Conservation (phyloP, 164 flowering plant genomes). For the Magnolia sinica region DNA sequence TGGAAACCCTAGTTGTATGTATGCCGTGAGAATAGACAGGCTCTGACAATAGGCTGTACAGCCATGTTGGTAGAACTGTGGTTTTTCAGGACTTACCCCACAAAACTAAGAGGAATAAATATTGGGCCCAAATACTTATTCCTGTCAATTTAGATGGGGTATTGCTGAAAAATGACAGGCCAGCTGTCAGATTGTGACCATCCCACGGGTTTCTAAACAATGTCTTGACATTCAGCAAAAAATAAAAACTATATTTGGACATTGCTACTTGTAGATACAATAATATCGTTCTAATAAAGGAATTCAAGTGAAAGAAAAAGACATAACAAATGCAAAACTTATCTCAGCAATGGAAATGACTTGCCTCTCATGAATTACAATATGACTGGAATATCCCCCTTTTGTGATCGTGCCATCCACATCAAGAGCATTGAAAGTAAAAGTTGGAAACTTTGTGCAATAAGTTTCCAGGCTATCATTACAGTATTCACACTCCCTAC, state of each 20-base stretch:
- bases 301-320: background rate
- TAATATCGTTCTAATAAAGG: background rate
- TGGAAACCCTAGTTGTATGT: too few relatives aligned
- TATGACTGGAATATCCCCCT: constrained; percentile 76
- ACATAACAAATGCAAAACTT: background rate
- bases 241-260: background rate
- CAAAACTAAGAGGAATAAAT: too few relatives aligned
- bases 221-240: background rate
- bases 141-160: too few relatives aligned
- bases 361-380: constrained; percentile 70
- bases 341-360: background rate
- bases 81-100: too few relatives aligned
- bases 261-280: background rate
- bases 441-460: constrained; percentile 47
- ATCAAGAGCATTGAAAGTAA: constrained; percentile 66
- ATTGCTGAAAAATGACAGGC: too few relatives aligned
- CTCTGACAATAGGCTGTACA: too few relatives aligned
- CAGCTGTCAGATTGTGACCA: too few relatives aligned
- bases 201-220: too few relatives aligned
- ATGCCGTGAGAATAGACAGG: too few relatives aligned
- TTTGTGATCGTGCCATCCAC: constrained; percentile 74
- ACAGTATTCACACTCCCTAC: constrained; percentile 76
- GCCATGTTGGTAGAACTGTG: too few relatives aligned
- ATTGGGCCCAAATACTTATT: too few relatives aligned
- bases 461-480: constrained; percentile 48